Evolutionary conservation across 768 basidiomycete species (phyloP), one percentile per base, ranked within the genome.

Genomic region (Lactarius quietus): DNA sequence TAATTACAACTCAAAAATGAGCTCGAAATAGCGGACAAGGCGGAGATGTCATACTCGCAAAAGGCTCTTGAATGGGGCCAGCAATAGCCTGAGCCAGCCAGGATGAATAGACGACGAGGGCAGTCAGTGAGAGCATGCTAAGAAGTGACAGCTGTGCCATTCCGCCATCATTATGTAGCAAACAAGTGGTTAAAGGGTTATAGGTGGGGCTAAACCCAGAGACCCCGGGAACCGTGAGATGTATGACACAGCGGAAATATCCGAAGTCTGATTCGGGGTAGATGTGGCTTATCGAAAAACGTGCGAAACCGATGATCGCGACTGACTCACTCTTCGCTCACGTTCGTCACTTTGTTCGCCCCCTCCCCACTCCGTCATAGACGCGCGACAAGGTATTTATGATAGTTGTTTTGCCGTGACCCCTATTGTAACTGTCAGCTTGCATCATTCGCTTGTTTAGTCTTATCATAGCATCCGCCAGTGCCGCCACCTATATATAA

Each of bases 331-430:
- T 41, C 20, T 28, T 23, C 31, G 48, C 56, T 66, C 68, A 67
- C 66, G 68, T 69, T 69, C 62, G 62, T 64, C 62, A 41, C 29
- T 41, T 63, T 43, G 28, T 59, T 56, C 51, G 56, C 61, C 58
- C 55, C 1, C 10, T 52, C 35, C 26, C 61, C 6, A 35, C 41
- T 10, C 45, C 55, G 33, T 61, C 54, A 61, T 66, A 45, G 12
- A 61, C 57, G 45, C 52, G 43, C 41, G 35, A 54, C 26, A 53
- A 5, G 28, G 20, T 52, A 23, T 57, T 38, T 59, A 39, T 59
- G 23, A 51, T 51, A 43, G 53, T 31, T 31, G 26, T 45, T 45
- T n/a, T 20, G 10, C 12, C 23, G 45, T 52, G 3, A 3, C 28
- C 36, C 48, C 43, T 52, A 23, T 36, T 33, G 51, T 59, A 38